Evolutionary conservation across 306 rosid genomes (phyloP), one percentile per base, ranked within the genome.

Genomic region (Sechiopsis laciniata): DNA sequence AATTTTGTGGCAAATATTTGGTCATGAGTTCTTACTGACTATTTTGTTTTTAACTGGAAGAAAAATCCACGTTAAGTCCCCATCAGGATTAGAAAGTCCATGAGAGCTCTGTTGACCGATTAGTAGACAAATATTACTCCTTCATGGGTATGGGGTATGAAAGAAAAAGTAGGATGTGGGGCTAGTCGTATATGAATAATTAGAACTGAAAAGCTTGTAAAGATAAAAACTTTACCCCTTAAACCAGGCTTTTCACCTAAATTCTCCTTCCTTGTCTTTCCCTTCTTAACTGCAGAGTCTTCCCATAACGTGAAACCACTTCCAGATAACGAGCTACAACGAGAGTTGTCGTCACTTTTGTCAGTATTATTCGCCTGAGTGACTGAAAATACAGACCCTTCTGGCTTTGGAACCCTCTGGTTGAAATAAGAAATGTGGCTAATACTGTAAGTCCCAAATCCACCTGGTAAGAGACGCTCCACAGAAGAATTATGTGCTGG

Each of bases 221-320:
- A 13, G 19, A 68, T n/a, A 45, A 54, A 58, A 51, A 35, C 35
- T 50, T 83, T 87, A 93, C 98, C 97, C 80, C 78, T 82, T 32
- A 70, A 35, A 22, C 21, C n/a, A 69, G 86, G 79, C 58, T 79
- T 86, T 48, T 85, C 94, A 46, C 73, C 86, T 78, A 78, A 65
- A 86, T 90, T 90, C 90, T 93, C 98, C 86, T 90, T 95, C 86
- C 91, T 88, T 79, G 90, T 81, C 87, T 86, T 89, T 88, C 95
- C 97, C 89, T 84, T 86, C 48, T 88, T 89, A 40, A 66, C 78
- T 6, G 85, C 84, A 77, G 96, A 84, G 77, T 91, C 97, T 53
- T 89, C 99, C 99, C 99, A 95, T 83, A 89, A 71, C 76, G 90
- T 82, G 87, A 95, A 91, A 60, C 96, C 97, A 79, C 89, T 89